Evolutionary conservation across 75 land plant species (phyloP).

Genomic region (Selaginella moellendorffii): DNA sequence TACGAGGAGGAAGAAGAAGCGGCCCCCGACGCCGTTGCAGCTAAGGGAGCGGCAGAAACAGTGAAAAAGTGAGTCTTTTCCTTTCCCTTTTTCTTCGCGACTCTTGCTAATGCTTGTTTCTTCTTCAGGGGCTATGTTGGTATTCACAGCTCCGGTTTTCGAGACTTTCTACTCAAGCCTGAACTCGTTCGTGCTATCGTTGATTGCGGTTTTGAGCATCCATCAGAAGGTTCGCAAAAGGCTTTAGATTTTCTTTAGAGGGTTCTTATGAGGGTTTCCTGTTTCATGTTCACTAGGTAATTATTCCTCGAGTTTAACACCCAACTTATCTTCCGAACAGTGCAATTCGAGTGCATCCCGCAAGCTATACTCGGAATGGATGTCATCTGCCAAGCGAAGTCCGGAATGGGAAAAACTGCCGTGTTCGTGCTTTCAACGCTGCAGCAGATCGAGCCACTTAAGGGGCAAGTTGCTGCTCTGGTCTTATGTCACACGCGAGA

Average conservation of each 20-base stretch:
- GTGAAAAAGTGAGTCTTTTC: slow-evolving; percentile 65
- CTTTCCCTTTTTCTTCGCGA: background rate
- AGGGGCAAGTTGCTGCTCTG: slow-evolving; percentile 70
- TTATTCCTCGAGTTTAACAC: background rate
- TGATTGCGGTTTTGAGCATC: slow-evolving; percentile 97
- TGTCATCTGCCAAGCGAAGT: slow-evolving; percentile 98
- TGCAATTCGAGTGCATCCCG: slow-evolving; percentile 98
- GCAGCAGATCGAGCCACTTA: slow-evolving; percentile 75
- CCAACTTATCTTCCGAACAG: slow-evolving; percentile 26
- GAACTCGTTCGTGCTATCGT: slow-evolving; percentile 93
- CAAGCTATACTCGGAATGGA: slow-evolving; percentile 99
- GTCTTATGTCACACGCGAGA: slow-evolving; percentile 93
- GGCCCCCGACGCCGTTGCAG: slow-evolving; percentile 56
- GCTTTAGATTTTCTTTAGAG: no score
- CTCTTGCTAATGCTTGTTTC: background rate
- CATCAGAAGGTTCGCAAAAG: slow-evolving; percentile 72
- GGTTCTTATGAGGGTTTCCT: no score
- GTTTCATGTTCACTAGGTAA: background rate
- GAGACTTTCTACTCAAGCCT: slow-evolving; percentile 93
- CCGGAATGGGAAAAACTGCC: slow-evolving; percentile 99
- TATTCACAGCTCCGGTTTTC: slow-evolving; percentile 96
- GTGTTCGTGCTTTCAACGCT: slow-evolving; percentile 92
- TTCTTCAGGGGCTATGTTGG: slow-evolving; percentile 89
- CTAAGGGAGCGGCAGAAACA: slow-evolving; percentile 65
- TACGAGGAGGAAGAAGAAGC: slow-evolving; percentile 95